These are phyloP conservation scores for Myxozyma kluyveri DNA, from an alignment of 805 yeast species.

Conservation along the genomic window DNA sequence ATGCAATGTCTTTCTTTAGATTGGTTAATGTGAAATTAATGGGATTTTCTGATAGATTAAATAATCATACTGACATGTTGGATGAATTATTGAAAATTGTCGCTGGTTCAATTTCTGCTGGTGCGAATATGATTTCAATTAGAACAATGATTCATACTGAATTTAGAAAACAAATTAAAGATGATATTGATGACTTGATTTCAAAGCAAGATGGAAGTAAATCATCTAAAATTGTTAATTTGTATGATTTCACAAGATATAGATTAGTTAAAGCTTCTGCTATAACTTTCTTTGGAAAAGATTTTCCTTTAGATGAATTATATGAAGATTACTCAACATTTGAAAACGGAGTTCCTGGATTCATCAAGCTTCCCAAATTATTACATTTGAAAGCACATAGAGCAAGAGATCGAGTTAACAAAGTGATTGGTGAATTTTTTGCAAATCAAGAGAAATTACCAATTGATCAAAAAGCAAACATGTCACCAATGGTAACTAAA, in stretches of 20 bases:
- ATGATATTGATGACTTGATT: conserved; percentile 1
- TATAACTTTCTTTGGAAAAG: conserved; percentile 19
- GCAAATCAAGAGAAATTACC: conserved; percentile 1
- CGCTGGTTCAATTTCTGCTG: not conserved
- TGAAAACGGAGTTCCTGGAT: conserved; percentile 14
- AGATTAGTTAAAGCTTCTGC: conserved; percentile 10
- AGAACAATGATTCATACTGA: not conserved
- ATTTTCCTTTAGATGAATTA: conserved; percentile 20
- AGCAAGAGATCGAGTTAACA: conserved; percentile 13
- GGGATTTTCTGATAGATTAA: conserved; percentile 1
- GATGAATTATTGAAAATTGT: not conserved
- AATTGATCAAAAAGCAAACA: not conserved
- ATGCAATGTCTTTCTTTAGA: conserved; percentile 5
- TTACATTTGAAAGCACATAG: conserved; percentile 2
- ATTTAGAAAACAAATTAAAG: conserved; percentile 6
- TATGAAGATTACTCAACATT: conserved; percentile 9
- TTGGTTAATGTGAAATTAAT: conserved; percentile 10
- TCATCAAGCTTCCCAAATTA: conserved; percentile 16
- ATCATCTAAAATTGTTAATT: conserved; percentile 4
- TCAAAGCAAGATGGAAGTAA: not conserved
- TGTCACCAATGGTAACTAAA: not conserved
- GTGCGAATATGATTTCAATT: not conserved
- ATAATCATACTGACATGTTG: conserved; percentile 3
- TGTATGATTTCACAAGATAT: conserved; percentile 7
- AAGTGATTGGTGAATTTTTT: conserved; percentile 11